These are phyloP conservation scores for Acephala macrosclerotiorum DNA, from an alignment of 2,329 filamentous ascomycete genomes.

Conservation along the genomic window DNA sequence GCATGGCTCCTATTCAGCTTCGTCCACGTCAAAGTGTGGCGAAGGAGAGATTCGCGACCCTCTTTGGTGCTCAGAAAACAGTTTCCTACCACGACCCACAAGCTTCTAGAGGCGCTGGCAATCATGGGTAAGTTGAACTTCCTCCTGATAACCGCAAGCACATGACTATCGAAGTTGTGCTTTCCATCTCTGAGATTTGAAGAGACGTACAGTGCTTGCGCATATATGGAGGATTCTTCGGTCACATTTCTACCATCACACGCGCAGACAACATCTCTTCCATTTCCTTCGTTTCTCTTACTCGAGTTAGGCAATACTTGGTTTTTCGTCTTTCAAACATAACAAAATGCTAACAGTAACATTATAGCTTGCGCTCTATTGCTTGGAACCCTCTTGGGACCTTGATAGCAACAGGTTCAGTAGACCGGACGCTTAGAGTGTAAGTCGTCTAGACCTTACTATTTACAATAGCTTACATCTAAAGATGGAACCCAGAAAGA, in stretches of 20 bases:
- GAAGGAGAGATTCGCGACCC: conserved; percentile 72
- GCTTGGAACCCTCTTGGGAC: conserved; percentile 89
- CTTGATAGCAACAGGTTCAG: conserved; percentile 81
- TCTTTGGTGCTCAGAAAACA: conserved; percentile 73
- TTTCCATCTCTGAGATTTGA: too few relatives aligned
- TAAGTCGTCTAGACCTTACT: conserved; percentile 25
- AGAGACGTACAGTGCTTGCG: too few relatives aligned
- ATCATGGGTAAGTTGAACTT: conserved; percentile 58
- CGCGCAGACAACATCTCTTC: too few relatives aligned
- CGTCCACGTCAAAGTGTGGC: conserved; percentile 62
- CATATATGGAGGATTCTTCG: too few relatives aligned
- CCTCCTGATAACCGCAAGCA: not conserved
- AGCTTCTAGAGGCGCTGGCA: conserved; percentile 58
- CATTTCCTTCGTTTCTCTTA: not conserved
- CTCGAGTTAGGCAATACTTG: not conserved
- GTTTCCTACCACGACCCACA: conserved; percentile 72
- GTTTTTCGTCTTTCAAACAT: not conserved
- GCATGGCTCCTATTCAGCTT: conserved; percentile 36
- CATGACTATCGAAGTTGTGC: not conserved
- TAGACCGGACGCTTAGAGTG: conserved; percentile 74
- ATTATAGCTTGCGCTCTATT: conserved; percentile 74
- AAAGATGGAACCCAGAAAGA: conserved; percentile 79
- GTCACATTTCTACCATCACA: too few relatives aligned
- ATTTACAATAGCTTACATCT: conserved; percentile 3
- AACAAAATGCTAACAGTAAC: conserved; percentile 17